Evolutionary conservation across 164 flowering plant species (phyloP), one percentile per base, ranked within the genome.

Genomic region (Stephania japonica): DNA sequence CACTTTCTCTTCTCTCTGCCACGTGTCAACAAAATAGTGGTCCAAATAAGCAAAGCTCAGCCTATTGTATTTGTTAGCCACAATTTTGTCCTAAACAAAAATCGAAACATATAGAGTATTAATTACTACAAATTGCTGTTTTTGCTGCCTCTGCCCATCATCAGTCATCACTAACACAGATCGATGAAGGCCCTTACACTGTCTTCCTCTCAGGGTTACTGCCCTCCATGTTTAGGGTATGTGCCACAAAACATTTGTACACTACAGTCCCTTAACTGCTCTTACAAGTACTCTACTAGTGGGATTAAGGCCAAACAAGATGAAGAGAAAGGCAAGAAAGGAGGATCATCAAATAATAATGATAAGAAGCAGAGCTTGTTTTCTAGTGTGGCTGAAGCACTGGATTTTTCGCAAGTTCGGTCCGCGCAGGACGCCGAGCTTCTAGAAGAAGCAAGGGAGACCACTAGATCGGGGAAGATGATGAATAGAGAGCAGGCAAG

Each of bases 401-500:
- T 94, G 23, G 99, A 92, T 81, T 94, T 94, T 75, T 82, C 95
- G 1, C 90, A 89, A 78, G 91, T 86, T 8, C 83, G 99, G 70
- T 94, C 99, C 6, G 83, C 73, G 0, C 81, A 90, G 76, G 99
- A 94, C 79, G 99, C 97, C 12, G 79, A 79, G 76, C 92, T 94
- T 10, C 78, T 93, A 7, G 88, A 90, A 0, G 94, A 91, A 32
- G 99, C 98, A 24, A 83, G 90, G 71, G 81, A 86, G 67, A 77
- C 86, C 75, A 94, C 99, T 25, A 67, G 42, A 41, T 88, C 97
- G 32, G 99, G 99, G 5, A 87, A 72, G 13, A 80, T 72, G 70
- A 91, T 94, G 99, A 81, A 70, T 64, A 83, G 81, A 49, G 89
- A 90, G 74, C 98, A 94, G 94, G 99, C 92, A 75, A 47, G 59